A percentile compares a stretch with the other conserved stretches of the same genome.
Evolutionary conservation across 2,329 filamentous ascomycete genomes (phyloP).

Genomic region (Cladosporium sp.): DNA sequence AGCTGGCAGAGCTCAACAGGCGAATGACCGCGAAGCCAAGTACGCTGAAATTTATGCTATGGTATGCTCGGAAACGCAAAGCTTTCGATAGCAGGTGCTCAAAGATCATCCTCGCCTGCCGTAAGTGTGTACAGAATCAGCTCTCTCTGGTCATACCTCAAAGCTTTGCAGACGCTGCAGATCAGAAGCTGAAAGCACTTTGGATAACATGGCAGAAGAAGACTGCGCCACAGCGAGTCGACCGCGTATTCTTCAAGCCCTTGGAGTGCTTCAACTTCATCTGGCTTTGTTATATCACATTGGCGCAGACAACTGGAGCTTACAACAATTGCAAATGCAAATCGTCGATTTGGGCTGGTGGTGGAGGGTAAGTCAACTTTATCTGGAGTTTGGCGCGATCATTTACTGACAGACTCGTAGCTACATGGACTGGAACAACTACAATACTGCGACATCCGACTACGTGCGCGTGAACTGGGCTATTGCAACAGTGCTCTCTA

Average conservation of each 20-base stretch:
- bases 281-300: slow-evolving; percentile 42
- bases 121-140: slow-evolving; percentile 3
- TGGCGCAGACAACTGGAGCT: slow-evolving; percentile 45
- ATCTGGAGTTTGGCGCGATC: background rate
- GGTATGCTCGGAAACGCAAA: background rate
- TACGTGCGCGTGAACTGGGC: slow-evolving; percentile 37
- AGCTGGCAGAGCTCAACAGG: background rate
- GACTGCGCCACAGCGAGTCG: slow-evolving; percentile 20
- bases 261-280: slow-evolving; percentile 40
- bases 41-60: background rate
- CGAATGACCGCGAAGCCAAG: background rate
- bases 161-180: background rate
- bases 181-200: background rate
- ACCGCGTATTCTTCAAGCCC: slow-evolving; percentile 35
- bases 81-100: background rate
- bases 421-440: slow-evolving; percentile 44
- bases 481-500: slow-evolving; percentile 35
- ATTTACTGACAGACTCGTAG: slow-evolving; percentile 21
- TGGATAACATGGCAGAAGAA: slow-evolving; percentile 8
- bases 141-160: background rate
- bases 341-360: slow-evolving; percentile 39
- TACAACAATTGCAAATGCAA: slow-evolving; percentile 47
- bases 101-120: background rate
- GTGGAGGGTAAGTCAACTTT: slow-evolving; percentile 20
- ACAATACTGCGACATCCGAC: slow-evolving; percentile 34